Base-by-base conservation (phyloP, 441 rosid genomes). In the Syzygium syzygioides region DNA sequence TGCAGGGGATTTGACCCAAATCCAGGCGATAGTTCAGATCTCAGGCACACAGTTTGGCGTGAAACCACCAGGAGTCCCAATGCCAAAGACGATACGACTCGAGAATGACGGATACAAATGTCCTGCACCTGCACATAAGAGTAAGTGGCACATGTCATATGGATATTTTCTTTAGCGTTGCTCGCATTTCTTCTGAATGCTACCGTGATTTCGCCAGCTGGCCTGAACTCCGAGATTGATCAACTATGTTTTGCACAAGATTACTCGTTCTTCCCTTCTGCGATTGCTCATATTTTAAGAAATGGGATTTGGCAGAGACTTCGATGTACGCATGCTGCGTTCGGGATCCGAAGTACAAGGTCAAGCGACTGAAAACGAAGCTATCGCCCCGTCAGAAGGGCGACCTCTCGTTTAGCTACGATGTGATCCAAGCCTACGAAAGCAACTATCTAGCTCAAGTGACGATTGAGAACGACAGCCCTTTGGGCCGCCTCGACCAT, bases 391-490 rank as follows among this genome's bases (percentile, higher is more conserved):
- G 90, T 52, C 86, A 28, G 53, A 86, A 60, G 41, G 90, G 90
- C 55, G 90, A 89, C 32, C 86, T 89, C 34, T 71, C 86, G 9
- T 86, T 89, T 25, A 86, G 86, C 54, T 89, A 89, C 66, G 90
- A 89, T 37, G 59, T 89, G 48, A 86, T 86, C 55, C 79, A 89
- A 62, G 88, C 88, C n/a, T 89, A 89, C 30, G 60, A 32, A 8
- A 37, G 64, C 53, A 89, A 86, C 53, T 89, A 89, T 60, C 88
- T 86, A 3, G 90, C 90, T 26, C 90, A 86, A 83, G 90, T 89
- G 26, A 89, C 90, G n/a, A 86, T 86, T 9, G 90, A 86, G 80
- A 89, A 89, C 20, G 86, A 37, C n/a, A 86, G 59, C 41, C 88
- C 88, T 10, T 52, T 86, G 28, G 90, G 90, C 26, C 88, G 88